phyloP scores from a whole-genome alignment of 352 stramenopile species.

The Pythium dissotocum region DNA sequence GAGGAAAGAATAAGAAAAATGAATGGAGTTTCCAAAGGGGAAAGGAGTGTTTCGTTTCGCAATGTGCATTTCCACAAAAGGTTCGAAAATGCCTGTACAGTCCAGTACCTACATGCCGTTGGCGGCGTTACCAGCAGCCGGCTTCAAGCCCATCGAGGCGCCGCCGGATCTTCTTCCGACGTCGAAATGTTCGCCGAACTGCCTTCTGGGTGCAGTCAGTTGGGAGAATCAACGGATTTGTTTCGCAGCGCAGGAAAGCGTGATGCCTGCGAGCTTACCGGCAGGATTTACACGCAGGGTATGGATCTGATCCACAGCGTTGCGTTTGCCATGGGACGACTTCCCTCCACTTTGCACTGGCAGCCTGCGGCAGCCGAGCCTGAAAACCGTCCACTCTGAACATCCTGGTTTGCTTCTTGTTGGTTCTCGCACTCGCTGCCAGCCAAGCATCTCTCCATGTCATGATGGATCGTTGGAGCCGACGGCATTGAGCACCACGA shows the following conservation, averaged over 20 bases:
- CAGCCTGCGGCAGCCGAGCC: background rate
- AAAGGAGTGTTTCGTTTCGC: background rate
- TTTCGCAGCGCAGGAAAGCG: background rate
- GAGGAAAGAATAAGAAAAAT: background rate
- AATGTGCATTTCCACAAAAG: background rate
- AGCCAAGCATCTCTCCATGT: no score
- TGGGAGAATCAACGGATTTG: background rate
- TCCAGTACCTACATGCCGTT: no score
- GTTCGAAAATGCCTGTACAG: no score
- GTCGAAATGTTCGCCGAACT: background rate
- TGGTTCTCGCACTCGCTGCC: no score
- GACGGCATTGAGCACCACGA: no score
- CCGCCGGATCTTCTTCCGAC: background rate
- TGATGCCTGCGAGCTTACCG: no score
- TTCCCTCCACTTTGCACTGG: no score
- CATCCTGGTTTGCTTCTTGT: background rate
- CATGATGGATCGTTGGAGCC: no score
- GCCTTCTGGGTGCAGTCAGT: constrained; percentile 1
- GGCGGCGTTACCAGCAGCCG: background rate
- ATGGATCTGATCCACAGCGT: background rate
- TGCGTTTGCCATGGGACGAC: background rate
- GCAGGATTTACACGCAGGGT: background rate
- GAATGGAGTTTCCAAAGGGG: background rate
- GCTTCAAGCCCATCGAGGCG: background rate
- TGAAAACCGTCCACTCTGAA: constrained; percentile 1